phyloP scores from a whole-genome alignment of 495 filamentous ascomycete genomes.

The Daldinia childiae region DNA sequence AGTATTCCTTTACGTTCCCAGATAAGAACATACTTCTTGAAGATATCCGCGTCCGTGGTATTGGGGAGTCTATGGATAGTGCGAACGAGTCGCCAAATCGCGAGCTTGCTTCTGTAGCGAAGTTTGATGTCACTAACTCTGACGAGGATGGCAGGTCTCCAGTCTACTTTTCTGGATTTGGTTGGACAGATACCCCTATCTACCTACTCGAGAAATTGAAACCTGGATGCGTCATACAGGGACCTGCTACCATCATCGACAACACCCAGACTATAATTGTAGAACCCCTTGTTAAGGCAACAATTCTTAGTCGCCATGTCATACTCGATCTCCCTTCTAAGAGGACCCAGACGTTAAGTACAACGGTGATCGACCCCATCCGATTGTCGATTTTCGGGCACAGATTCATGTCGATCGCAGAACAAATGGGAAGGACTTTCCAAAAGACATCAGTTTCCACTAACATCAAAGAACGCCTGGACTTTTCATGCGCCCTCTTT shows the following conservation, averaged over 20 bases:
- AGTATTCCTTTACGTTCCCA: conserved; percentile 80
- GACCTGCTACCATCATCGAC: conserved; percentile 83
- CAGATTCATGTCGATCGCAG: conserved; percentile 81
- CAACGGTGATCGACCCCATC: conserved; percentile 15
- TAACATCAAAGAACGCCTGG: conserved; percentile 93
- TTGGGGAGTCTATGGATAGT: conserved; percentile 72
- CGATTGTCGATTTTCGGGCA: conserved; percentile 16
- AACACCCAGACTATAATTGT: conserved; percentile 86
- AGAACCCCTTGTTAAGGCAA: conserved; percentile 70
- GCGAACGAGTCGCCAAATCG: conserved; percentile 36
- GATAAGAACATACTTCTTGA: conserved; percentile 72
- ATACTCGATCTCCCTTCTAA: conserved; percentile 70
- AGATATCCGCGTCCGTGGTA: conserved; percentile 78
- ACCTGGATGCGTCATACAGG: conserved; percentile 55
- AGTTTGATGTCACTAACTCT: conserved; percentile 52
- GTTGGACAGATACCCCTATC: conserved; percentile 72
- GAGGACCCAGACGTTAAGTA: conserved; percentile 55
- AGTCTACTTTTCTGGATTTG: conserved; percentile 69
- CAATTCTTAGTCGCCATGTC: conserved; percentile 66
- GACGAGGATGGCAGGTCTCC: conserved; percentile 49
- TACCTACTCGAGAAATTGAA: conserved; percentile 71
- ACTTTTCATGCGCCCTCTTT: conserved; percentile 94
- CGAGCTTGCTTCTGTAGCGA: conserved; percentile 1
- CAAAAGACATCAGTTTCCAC: conserved; percentile 91
- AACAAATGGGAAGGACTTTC: conserved; percentile 85